Evolutionary conservation across 441 rosid genomes (phyloP).

Genomic region (Flueggea neowawraea): DNA sequence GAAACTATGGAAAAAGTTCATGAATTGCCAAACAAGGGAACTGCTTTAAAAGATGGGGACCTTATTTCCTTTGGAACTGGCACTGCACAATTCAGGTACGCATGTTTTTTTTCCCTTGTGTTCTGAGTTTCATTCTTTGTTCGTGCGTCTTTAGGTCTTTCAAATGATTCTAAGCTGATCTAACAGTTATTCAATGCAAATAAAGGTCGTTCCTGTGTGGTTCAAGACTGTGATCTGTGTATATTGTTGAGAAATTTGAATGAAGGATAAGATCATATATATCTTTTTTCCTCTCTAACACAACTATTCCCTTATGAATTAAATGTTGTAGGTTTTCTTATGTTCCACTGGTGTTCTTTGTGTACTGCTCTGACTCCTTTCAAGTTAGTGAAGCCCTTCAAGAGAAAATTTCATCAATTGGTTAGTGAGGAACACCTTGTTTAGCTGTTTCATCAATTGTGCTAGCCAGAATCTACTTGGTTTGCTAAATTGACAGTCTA

Average conservation of each 20-base stretch:
- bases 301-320: conserved; percentile 5
- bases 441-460: not conserved
- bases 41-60: conserved; percentile 62
- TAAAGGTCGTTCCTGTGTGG: not conserved
- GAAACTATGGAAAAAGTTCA: conserved; percentile 55
- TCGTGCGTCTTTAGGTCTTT: not conserved
- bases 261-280: not conserved
- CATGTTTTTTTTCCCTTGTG: not conserved
- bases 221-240: not conserved
- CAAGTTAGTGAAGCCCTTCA: conserved; percentile 33
- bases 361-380: conserved; percentile 39
- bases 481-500: not conserved
- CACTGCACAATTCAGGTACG: conserved; percentile 74
- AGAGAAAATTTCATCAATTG: conserved; percentile 66
- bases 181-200: not conserved
- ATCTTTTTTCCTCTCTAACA: not conserved
- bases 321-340: conserved; percentile 57
- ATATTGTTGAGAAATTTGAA: not conserved
- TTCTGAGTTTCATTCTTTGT: not conserved
- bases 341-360: conserved; percentile 51
- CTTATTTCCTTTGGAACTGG: conserved; percentile 83
- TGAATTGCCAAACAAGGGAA: conserved; percentile 61
- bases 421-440: conserved; percentile 40
- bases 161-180: not conserved
- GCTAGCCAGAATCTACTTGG: not conserved